Evolutionary conservation across 352 stramenopile species (phyloP), one percentile per base, ranked within the genome.

Genomic region (Thraustochytrium sp.): DNA sequence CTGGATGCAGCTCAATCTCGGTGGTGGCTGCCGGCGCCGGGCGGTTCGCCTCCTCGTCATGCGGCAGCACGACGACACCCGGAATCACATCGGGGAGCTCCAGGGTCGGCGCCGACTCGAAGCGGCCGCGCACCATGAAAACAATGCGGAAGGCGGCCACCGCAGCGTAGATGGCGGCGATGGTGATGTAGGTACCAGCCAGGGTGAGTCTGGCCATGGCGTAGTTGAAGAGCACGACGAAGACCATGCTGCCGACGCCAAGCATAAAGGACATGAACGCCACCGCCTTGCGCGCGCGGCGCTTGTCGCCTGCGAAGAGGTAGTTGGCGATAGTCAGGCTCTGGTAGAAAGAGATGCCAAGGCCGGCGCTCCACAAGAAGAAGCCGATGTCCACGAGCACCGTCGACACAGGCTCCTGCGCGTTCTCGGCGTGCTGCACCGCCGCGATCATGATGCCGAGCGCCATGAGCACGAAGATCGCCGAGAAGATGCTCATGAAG

Each of bases 311-410:
- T 65, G 31, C 31, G n/a, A 76, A 63, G 63, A 18, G 62, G n/a
- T 65, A 53, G 63, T 63, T 82, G 0, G 72, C 54, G 26, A 82
- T 55, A n/a, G 38, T 82, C n/a, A 82, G 23, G n/a, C 31, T 82
- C 26, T 82, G 72, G 18, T 51, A 72, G 46, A 82, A 82, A 2
- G 72, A 61, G 37, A 51, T 36, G 37, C 72, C 72, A 2, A 55
- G 36, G 34, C 72, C 72, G 2, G 44, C 31, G n/a, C 72, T 55
- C 38, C 38, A 82, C 9, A 82, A 16, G 8, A 48, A 9, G 34
- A 63, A 82, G 37, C 38, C 37, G 36, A 68, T 31, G 34, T n/a
- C 29, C 8, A 82, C 16, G 26, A 82, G 48, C 40, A 44, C 18
- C 34, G 46, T 49, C 1, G 59, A 72, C 9, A 72, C 21, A 9